Percentiles rank a stretch among this genome's conserved stretches.
Conservation (phyloP, 768 basidiomycete species). For the Mycena leptocephala region DNA sequence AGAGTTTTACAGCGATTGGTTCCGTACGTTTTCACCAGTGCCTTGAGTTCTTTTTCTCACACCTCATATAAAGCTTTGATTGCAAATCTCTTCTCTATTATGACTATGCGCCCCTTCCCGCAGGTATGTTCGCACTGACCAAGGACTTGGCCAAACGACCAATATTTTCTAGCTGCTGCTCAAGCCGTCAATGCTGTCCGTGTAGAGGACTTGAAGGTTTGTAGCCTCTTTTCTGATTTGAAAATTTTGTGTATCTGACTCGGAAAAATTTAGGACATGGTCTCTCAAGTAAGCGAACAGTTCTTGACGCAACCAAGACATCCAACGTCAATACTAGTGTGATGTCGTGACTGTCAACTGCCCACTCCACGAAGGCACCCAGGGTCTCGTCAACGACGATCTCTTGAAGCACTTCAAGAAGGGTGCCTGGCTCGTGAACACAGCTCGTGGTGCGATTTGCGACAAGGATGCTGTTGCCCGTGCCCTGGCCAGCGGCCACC, state of each 20-base stretch:
- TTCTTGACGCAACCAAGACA: not conserved
- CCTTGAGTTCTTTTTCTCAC: not conserved
- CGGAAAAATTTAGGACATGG: constrained; percentile 70
- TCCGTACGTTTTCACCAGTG: constrained; percentile 51
- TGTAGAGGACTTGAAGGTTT: constrained; percentile 85
- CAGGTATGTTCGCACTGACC: constrained; percentile 54
- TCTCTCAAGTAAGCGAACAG: constrained; percentile 52
- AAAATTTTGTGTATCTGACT: constrained; percentile 92
- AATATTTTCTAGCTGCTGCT: constrained; percentile 65
- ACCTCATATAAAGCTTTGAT: constrained; percentile 65
- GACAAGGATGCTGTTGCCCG: constrained; percentile 86
- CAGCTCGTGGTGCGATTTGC: constrained; percentile 93
- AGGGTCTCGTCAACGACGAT: constrained; percentile 85
- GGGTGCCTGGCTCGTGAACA: constrained; percentile 95
- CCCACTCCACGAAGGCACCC: constrained; percentile 90
- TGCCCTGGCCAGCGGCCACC: constrained; percentile 83
- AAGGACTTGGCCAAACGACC: not conserved
- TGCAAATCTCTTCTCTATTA: constrained; percentile 94
- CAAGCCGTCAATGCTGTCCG: constrained; percentile 80
- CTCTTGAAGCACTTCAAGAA: constrained; percentile 92
- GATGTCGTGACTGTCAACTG: constrained; percentile 92
- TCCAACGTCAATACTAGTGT: constrained; percentile 57
- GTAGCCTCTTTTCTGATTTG: constrained; percentile 80
- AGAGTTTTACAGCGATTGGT: constrained; percentile 85
- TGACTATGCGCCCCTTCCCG: constrained; percentile 84